A percentile compares a stretch with the other conserved stretches of the same genome.
phyloP scores from a whole-genome alignment of 148 eudicot species.

The Fagopyrum esculentum region DNA sequence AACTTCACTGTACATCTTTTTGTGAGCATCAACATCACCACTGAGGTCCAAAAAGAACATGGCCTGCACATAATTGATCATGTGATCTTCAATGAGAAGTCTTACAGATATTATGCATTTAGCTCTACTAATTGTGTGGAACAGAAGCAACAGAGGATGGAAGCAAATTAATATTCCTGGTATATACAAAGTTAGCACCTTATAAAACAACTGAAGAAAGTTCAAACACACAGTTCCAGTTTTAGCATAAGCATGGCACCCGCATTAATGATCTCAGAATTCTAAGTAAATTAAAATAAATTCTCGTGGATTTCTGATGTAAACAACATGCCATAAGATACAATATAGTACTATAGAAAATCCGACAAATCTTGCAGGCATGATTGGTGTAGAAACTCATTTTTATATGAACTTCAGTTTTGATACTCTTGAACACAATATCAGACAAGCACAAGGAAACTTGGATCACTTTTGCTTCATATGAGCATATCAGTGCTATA shows the following conservation, averaged over 20 bases:
- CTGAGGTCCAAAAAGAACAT: constrained; percentile 80
- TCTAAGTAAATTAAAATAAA: not conserved
- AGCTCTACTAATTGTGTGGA: not conserved
- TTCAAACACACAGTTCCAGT: not conserved
- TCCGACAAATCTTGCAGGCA: not conserved
- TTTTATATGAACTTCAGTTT: constrained; percentile 2
- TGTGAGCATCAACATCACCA: constrained; percentile 52
- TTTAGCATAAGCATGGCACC: not conserved
- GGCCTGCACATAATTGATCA: constrained; percentile 38
- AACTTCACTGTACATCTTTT: constrained; percentile 61
- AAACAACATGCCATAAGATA: not conserved
- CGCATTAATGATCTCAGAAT: not conserved
- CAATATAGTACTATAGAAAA: too few species aligned
- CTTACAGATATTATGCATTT: not conserved
- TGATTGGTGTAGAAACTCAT: not conserved
- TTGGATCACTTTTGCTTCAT: not conserved
- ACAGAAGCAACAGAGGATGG: not conserved
- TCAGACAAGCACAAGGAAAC: not conserved
- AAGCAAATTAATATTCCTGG: not conserved
- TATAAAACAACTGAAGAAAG: not conserved
- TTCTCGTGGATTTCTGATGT: not conserved
- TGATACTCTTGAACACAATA: not conserved
- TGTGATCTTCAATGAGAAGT: not conserved
- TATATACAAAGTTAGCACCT: not conserved
- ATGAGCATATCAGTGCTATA: not conserved